Base-by-base conservation (phyloP, 192 early-diverging fungal species). In the Rhizophagus prolifer region DNA sequence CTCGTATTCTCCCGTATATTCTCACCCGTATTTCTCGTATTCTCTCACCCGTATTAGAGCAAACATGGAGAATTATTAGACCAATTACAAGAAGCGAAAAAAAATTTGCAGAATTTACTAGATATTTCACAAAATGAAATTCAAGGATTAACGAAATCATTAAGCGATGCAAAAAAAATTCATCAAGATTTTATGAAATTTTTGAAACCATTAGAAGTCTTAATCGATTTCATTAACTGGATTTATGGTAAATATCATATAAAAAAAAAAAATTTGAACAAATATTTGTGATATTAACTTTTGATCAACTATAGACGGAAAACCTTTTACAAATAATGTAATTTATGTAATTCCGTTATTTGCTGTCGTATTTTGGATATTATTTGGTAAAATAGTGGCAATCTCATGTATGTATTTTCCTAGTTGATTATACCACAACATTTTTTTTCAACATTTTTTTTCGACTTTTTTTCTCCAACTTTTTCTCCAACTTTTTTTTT, bases 121-220 rank as follows among this genome's bases (percentile, higher is more conserved):
- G 6, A 41, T 16, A 38, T 28, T 28, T 62, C 72, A 26, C 72
- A 62, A 26, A 23, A 25, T 1, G 72, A 74, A 74, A 74, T 74
- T 28, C 30, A 60, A 46, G 44, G 30, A 46, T 63, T 74, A 12
- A 46, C 58, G 19, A 16, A 74, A 25, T 38, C 60, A 6, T 23
- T 34, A 63, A 44, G 13, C 36, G 72, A 74, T 26, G 58, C 72
- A 1, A 25, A 31, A 36, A 58, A 74, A 26, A 61, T 34, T 47
- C 72, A 74, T 19, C 16, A 74, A 74, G 36, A 28, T 46, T 23
- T 74, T 38, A 46, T 74, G 6, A 64, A 64, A 26, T 30, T 74
- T 63, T 58, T 74, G 2, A 60, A 38, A n/a, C 60, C 72, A 25
- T 28, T 74, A 14, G 3, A 9, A 2, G 2, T 26, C 14, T 13